Evolutionary conservation across 768 basidiomycete genomes (phyloP), one percentile per base, ranked within the genome.

Genomic region (Russula lepida): DNA sequence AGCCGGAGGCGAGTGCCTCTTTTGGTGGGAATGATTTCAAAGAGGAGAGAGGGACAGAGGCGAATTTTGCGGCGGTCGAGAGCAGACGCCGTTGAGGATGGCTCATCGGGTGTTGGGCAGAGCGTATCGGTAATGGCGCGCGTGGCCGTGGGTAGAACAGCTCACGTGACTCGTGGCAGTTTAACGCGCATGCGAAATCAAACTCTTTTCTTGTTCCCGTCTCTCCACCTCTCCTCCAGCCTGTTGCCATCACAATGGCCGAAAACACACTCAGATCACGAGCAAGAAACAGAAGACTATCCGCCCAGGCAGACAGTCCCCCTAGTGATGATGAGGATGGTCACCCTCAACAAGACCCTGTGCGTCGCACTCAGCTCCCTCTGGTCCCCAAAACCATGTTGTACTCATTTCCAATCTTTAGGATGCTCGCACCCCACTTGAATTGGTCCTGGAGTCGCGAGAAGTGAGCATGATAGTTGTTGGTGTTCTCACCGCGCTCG

Each of bases 381-480:
- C 25, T 19, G 8, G 33, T 28, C 28, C 44, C 13, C 32, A 23
- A 23, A 11, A 44, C 19, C 15, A 11, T 30, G 46, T 46, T 9
- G 37, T 44, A 17, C 39, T 53, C 28, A 59, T 19, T 2, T 13
- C 15, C 19, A 5, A 21, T 33, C 11, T 33, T n/a, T 52, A 79
- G 88, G 78, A 74, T 67, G 76, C 78, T 62, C 81, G 84, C 60
- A 85, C 84, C 66, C 75, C 76, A 37, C 70, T 84, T 11, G 88
- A 91, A 70, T 73, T 79, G 63, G 64, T 83, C 51, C 71, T 90
- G 49, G 86, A 90, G 69, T 81, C 84, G 17, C 75, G 76, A 50
- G 76, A 78, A 58, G 85, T 81, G 52, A 91, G 86, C 72, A 74
- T 78, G 61, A 73, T 79, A 28, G 77, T 86, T n/a, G 82, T 88